Base-by-base conservation (phyloP, 495 filamentous ascomycete species). In the Staphylotrichum longicolle region DNA sequence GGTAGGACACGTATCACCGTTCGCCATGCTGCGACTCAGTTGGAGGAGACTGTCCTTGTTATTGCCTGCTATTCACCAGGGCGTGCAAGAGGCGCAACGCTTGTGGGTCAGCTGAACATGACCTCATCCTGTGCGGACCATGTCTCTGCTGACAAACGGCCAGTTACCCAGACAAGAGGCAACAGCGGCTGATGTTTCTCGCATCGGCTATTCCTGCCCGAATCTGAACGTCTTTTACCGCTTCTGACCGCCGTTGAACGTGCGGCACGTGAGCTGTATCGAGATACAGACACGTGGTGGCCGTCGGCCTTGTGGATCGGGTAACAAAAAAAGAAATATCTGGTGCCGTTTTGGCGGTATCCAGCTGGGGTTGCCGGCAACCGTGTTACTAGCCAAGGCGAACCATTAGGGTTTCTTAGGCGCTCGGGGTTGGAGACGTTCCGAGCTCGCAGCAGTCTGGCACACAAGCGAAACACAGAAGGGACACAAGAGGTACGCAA, bases 201-300 rank as follows among this genome's bases (percentile, higher is more conserved):
- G 7, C 37, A 8, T n/a, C 39, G 20, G 39, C 8, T 41, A 5
- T 51, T 51, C 48, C 27, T 14, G 9, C 54, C 27, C 12, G 40
- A 10, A 7, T n/a, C 20, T 10, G 2, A 12, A 10, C n/a, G 5
- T 27, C 20, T 34, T 20, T 58, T 20, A 42, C 46, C 56, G 46
- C 39, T 40, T 27, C 10, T 32, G 3, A 50, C 7, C 27, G 39
- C 40, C 27, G 12, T 34, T 4, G 30, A 8, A 12, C 9, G 7
- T 46, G 48, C 33, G 9, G 40, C 27, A 27, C 30, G 15, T 12
- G 35, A 15, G 30, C 15, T 44, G 33, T 53, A 7, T 60, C 6
- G 40, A 40, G 54, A 48, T 33, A 54, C 20, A 52, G 30, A 54
- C 42, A 63, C 54, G 54, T 58, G 61, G 61, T 59, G 41, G 14